Conservation (phyloP, 306 rosid species). For the Casuarina cunninghamiana region DNA sequence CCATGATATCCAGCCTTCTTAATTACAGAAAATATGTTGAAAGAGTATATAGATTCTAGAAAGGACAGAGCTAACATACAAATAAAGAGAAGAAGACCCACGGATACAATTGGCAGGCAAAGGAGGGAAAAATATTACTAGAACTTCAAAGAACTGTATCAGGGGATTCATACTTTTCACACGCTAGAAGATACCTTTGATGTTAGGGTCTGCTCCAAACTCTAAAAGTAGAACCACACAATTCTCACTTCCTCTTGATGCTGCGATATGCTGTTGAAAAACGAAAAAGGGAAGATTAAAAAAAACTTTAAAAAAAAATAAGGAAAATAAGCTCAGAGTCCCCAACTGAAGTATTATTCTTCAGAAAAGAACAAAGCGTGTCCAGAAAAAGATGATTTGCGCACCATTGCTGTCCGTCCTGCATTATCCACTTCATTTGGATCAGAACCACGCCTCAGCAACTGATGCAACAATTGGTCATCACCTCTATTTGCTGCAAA, state of each 20-base stretch:
- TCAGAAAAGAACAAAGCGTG: neutral
- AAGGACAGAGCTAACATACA: neutral
- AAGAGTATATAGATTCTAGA: neutral
- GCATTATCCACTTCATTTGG: slow-evolving; percentile 58
- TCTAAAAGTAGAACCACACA: slow-evolving; percentile 57
- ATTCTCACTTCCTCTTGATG: slow-evolving; percentile 50
- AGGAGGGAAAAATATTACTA: neutral
- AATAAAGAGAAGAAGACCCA: neutral
- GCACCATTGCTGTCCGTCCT: slow-evolving; percentile 67
- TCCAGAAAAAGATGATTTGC: slow-evolving; percentile 10
- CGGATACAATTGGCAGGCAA: neutral
- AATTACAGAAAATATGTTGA: neutral
- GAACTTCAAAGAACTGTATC: neutral
- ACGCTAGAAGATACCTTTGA: slow-evolving; percentile 41
- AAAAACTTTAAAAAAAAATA: neutral
- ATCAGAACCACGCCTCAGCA: slow-evolving; percentile 59
- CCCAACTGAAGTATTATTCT: neutral
- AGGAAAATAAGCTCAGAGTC: neutral
- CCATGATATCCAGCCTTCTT: neutral
- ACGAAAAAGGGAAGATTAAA: too few relatives aligned
- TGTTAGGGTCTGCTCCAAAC: slow-evolving; percentile 61
- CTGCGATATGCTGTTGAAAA: slow-evolving; percentile 63
- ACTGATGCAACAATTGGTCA: slow-evolving; percentile 44
- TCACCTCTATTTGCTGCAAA: slow-evolving; percentile 64
- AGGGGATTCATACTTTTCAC: neutral